Evolutionary conservation across 2,329 filamentous ascomycete genomes (phyloP).

Genomic region (Neofusicoccum laricinum): DNA sequence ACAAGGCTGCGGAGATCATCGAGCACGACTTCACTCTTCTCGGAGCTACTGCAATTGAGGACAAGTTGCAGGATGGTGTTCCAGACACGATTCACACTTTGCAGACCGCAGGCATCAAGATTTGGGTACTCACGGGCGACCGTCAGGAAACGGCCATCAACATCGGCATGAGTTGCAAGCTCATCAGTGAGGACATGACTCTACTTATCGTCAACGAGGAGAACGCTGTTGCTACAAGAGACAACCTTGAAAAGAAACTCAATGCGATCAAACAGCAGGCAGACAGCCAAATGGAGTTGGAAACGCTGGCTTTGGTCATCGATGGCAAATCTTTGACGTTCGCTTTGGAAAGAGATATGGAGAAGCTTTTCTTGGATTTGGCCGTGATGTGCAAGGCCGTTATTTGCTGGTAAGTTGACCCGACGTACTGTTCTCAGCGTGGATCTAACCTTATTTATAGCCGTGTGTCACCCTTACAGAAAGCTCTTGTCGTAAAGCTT

Average conservation of each 20-base stretch:
- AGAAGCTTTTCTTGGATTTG: slow-evolving; percentile 89
- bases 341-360: slow-evolving; percentile 88
- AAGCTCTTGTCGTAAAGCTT: slow-evolving; percentile 95
- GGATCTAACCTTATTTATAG: slow-evolving; percentile 43
- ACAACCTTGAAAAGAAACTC: slow-evolving; percentile 90
- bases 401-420: slow-evolving; percentile 67
- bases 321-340: slow-evolving; percentile 94
- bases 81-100: slow-evolving; percentile 97
- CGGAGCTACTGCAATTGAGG: slow-evolving; percentile 95
- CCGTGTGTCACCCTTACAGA: slow-evolving; percentile 94
- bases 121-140: slow-evolving; percentile 97
- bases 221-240: slow-evolving; percentile 69
- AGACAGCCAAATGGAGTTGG: slow-evolving; percentile 71
- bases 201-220: slow-evolving; percentile 96
- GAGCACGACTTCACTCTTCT: slow-evolving; percentile 89
- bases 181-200: slow-evolving; percentile 98
- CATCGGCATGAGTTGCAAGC: slow-evolving; percentile 98
- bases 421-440: background rate
- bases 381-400: slow-evolving; percentile 98
- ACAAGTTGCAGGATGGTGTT: slow-evolving; percentile 93
- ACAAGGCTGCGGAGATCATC: slow-evolving; percentile 95
- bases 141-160: slow-evolving; percentile 99
- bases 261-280: slow-evolving; percentile 85
- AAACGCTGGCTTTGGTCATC: slow-evolving; percentile 87
- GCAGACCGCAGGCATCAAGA: slow-evolving; percentile 95